Conservation (phyloP, 345 rosid genomes). For the Citrus medica region DNA sequence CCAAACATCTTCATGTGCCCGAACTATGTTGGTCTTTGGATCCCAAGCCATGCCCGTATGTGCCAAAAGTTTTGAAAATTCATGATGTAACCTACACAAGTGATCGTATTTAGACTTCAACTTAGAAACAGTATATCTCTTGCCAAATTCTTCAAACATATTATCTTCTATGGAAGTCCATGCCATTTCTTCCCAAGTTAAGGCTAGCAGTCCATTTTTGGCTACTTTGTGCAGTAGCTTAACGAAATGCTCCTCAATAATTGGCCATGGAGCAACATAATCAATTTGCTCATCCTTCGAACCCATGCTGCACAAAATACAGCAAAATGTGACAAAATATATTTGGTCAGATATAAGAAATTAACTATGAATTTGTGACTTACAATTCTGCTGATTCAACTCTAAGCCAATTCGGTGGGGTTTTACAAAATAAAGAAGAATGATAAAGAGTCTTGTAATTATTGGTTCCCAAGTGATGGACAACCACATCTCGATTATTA, state of each 20-base stretch:
- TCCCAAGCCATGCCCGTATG: neutral
- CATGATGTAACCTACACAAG: neutral
- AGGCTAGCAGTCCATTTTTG: neutral
- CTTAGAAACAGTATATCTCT: neutral
- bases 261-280: too few relatives aligned
- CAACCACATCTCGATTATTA: neutral
- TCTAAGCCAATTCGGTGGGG: too few relatives aligned
- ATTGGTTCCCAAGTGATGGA: neutral
- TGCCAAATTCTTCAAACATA: neutral
- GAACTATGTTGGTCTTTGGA: neutral
- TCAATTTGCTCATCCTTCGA: neutral
- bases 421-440: too few relatives aligned
- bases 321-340: too few relatives aligned
- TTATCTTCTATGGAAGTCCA: neutral
- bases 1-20: neutral
- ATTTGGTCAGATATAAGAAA: too few relatives aligned
- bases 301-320: neutral
- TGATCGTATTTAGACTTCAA: neutral
- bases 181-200: neutral
- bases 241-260: neutral
- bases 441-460: too few relatives aligned
- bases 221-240: neutral
- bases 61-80: neutral
- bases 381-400: too few relatives aligned
- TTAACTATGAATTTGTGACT: too few relatives aligned